Conservation (phyloP, 495 filamentous ascomycete genomes). For the Hamigera avellanea region DNA sequence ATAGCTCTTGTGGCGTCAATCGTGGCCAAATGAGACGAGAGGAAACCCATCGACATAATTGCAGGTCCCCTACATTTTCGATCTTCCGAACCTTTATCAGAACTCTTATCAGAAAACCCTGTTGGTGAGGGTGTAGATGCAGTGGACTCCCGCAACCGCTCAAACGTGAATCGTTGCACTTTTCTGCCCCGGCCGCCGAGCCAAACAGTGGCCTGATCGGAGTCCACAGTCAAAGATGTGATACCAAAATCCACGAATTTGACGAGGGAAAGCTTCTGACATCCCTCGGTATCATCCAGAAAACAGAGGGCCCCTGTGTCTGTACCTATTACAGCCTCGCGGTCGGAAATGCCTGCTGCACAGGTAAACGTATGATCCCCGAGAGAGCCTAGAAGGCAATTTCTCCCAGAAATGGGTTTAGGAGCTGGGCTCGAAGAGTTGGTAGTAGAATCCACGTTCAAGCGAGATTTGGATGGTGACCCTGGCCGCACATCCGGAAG, state of each 20-base stretch:
- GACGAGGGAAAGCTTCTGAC: conserved; percentile 45
- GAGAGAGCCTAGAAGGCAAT: conserved; percentile 44
- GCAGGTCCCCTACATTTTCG: conserved; percentile 22
- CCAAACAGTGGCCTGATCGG: conserved; percentile 37
- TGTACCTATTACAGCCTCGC: conserved; percentile 35
- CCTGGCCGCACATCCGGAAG: conserved; percentile 48
- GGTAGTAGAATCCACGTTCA: conserved; percentile 25
- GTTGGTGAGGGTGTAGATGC: conserved; percentile 16
- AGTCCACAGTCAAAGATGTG: conserved; percentile 44
- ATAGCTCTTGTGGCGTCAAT: conserved; percentile 66
- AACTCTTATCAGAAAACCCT: conserved; percentile 9
- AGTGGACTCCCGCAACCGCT: conserved; percentile 19
- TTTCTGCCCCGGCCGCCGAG: conserved; percentile 40
- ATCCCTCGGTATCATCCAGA: conserved; percentile 64
- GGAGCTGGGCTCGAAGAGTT: conserved; percentile 34
- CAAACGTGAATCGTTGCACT: conserved; percentile 27
- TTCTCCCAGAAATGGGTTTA: conserved; percentile 47
- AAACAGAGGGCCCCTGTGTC: conserved; percentile 37
- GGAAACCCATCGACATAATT: conserved; percentile 56
- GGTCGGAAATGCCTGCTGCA: conserved; percentile 59
- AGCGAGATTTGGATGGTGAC: conserved; percentile 37
- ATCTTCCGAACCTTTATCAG: conserved; percentile 11
- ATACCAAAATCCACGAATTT: conserved; percentile 26
- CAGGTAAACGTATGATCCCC: conserved; percentile 76
- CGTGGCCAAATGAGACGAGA: conserved; percentile 57